Percentiles rank a stretch among this genome's conserved stretches.
phyloP scores from a whole-genome alignment of 805 yeast species.

The Myxozyma vanderwaltii region DNA sequence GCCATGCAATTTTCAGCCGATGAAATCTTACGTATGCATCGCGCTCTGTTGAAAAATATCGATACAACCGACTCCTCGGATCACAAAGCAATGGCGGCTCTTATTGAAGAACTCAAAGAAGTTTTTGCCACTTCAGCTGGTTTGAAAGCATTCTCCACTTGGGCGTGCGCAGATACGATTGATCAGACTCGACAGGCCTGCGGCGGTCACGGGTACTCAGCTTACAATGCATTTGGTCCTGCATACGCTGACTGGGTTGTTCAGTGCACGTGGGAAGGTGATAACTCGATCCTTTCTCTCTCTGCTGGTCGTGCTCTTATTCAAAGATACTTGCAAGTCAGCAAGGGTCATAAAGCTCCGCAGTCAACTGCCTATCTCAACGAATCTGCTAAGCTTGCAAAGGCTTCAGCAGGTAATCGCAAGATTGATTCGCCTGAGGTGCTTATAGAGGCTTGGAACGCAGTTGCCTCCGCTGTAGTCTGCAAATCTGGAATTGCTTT shows the following conservation, averaged over 20 bases:
- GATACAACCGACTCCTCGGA: conserved; percentile 48
- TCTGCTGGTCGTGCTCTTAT: conserved; percentile 79
- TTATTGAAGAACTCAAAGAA: conserved; percentile 64
- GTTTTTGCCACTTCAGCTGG: conserved; percentile 85
- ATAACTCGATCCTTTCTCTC: conserved; percentile 81
- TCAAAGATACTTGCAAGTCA: conserved; percentile 49
- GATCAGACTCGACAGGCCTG: conserved; percentile 91
- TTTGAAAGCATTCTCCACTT: conserved; percentile 84
- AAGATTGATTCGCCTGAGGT: conserved; percentile 25
- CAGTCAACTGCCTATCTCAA: conserved; percentile 52
- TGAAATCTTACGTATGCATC: conserved; percentile 58
- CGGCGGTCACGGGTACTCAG: conserved; percentile 95
- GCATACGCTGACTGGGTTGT: conserved; percentile 94
- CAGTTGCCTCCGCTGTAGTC: conserved; percentile 42
- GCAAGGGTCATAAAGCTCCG: conserved; percentile 50
- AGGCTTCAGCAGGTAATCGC: conserved; percentile 21
- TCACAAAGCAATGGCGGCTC: conserved; percentile 51
- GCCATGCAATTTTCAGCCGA: conserved; percentile 72
- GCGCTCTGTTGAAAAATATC: conserved; percentile 53
- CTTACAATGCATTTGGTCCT: conserved; percentile 89
- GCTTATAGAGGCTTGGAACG: conserved; percentile 44
- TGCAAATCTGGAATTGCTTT: conserved; percentile 42
- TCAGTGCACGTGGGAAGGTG: conserved; percentile 99
- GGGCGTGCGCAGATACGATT: conserved; percentile 78
- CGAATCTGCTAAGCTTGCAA: conserved; percentile 12